Percentiles rank a stretch among this genome's conserved stretches.
These are phyloP conservation scores for Apiospora rasikravindrae DNA, from an alignment of 2,329 filamentous ascomycete genomes.

Conservation along the genomic window DNA sequence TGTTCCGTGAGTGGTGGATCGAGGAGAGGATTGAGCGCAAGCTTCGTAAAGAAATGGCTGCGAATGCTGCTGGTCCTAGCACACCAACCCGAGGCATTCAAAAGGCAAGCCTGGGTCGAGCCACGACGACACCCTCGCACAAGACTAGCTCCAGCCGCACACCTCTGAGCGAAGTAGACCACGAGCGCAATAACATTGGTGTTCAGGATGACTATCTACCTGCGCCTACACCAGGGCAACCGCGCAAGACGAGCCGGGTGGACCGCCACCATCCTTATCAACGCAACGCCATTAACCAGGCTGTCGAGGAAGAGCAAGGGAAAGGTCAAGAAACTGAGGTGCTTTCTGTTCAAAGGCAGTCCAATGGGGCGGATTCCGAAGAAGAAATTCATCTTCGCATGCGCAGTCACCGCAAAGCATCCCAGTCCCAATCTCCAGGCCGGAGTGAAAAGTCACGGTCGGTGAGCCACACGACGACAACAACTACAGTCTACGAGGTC, in stretches of 20 bases:
- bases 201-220: conserved; percentile 91
- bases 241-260: conserved; percentile 82
- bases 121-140: conserved; percentile 84
- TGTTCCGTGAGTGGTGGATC: conserved; percentile 99
- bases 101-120: conserved; percentile 61
- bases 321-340: conserved; percentile 65
- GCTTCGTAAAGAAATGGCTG: conserved; percentile 63
- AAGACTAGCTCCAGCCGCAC: conserved; percentile 75
- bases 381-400: conserved; percentile 83
- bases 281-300: conserved; percentile 55
- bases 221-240: conserved; percentile 93
- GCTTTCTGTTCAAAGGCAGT: conserved; percentile 65
- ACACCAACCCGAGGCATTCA: conserved; percentile 68
- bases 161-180: conserved; percentile 92
- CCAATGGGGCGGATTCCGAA: conserved; percentile 72
- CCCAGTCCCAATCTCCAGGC: conserved; percentile 60
- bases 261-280: conserved; percentile 79
- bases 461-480: conserved; percentile 76
- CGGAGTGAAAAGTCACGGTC: conserved; percentile 69
- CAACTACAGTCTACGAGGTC: conserved; percentile 69
- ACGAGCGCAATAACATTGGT: conserved; percentile 71
- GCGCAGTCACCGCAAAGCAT: conserved; percentile 69
- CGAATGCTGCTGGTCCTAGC: conserved; percentile 48
- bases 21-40: conserved; percentile 81
- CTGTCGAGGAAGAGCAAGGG: conserved; percentile 55